Evolutionary conservation across 768 basidiomycete genomes (phyloP), one percentile per base, ranked within the genome.

Genomic region (Lenzites betulinus): DNA sequence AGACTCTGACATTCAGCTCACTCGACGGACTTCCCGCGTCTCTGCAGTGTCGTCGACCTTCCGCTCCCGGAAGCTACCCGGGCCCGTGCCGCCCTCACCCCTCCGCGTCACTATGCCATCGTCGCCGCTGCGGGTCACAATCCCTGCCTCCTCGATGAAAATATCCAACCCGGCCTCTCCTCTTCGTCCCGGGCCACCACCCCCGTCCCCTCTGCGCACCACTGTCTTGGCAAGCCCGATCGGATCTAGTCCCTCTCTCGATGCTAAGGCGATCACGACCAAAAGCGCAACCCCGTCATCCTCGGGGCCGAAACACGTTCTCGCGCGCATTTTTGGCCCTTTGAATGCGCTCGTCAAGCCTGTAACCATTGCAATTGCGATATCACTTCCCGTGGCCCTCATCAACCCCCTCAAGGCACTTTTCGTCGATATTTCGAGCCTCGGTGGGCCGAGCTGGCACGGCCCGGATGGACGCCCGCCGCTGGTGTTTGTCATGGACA

Each of bases 401-500:
- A 60, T 77, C 16, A 62, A 63, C 7, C 67, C 65, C 0, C 67
- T 77, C 18, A 76, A 76, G 46, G 70, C 66, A 15, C 71, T 76
- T 42, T 76, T 76, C 65, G 67, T 75, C 30, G 49, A 65, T 16
- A 33, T 67, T 1, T 46, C 59, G 1, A 49, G 53, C 7, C 54
- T 66, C 1, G 63, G 55, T 13, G 69, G 68, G 7, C 75, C 75
- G 0, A 56, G 50, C 15, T 77, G 75, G 54, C 70, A 74, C 58
- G 75, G 73, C 1, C 76, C 76, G 0, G 76, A 77, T 47, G 74
- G 74, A 2, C 58, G 68, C 12, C 74, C 76, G 0, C 74, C 76
- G 0, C 68, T 77, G 7, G 66, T 70, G 0, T 71, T 76, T 59
- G 48, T 77, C 36, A 63, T 72, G 44, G 71, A 74, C 54, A 73